A percentile compares a stretch with the other conserved stretches of the same genome.
Conservation (phyloP, 768 basidiomycete species). For the Kwoniella heveanensis region DNA sequence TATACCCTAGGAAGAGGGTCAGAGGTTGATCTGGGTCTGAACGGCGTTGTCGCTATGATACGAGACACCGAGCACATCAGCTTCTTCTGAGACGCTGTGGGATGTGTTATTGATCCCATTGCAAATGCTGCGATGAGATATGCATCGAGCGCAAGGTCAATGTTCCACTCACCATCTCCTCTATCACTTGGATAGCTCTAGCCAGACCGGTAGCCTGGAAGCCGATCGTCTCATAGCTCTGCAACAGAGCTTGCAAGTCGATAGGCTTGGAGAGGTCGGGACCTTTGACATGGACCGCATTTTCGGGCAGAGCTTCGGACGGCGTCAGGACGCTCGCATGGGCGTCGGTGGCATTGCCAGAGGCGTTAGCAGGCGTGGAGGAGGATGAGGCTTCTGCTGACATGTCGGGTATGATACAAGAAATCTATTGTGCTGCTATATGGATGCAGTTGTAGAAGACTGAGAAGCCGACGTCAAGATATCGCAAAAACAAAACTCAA, state of each 20-base stretch:
- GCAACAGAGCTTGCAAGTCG: conserved; percentile 70
- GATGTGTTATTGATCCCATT: too few species aligned
- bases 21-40: conserved; percentile 71
- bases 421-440: too few species aligned
- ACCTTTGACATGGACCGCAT: conserved; percentile 66
- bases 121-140: too few species aligned
- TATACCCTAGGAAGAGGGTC: conserved; percentile 94
- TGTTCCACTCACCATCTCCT: conserved; percentile 89
- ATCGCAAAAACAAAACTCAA: too few species aligned
- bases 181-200: conserved; percentile 82
- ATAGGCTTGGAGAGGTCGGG: conserved; percentile 77
- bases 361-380: neutral
- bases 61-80: too few species aligned
- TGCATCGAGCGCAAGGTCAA: too few species aligned
- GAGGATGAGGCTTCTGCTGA: neutral
- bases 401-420: neutral
- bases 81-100: too few species aligned
- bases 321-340: conserved; percentile 51
- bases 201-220: conserved; percentile 96
- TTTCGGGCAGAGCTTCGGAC: conserved; percentile 46
- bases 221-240: conserved; percentile 84
- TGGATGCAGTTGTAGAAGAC: too few species aligned
- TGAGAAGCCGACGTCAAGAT: neutral
- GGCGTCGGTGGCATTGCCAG: conserved; percentile 31
- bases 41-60: conserved; percentile 81